Conservation (phyloP, 1,284 basidiomycete species). For the Pterula multifida region DNA sequence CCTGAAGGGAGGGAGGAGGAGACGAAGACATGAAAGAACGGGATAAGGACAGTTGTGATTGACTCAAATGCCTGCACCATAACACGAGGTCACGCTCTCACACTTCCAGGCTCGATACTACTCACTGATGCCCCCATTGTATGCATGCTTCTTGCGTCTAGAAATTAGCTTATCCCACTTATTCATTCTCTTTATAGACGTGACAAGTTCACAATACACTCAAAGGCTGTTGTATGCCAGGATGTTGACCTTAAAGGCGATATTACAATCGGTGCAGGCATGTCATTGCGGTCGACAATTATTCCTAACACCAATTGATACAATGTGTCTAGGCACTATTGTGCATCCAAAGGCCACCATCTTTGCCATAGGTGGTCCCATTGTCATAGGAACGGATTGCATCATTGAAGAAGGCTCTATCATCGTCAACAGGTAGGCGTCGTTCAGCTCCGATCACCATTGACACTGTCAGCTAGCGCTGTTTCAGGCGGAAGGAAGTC, state of each 20-base stretch:
- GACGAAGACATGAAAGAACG: slow-evolving; percentile 17
- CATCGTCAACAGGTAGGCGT: slow-evolving; percentile 65
- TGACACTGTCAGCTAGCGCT: neutral
- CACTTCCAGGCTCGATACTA: neutral
- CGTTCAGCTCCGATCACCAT: slow-evolving; percentile 2
- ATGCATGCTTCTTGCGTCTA: neutral
- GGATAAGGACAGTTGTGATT: neutral
- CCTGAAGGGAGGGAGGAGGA: slow-evolving; percentile 43
- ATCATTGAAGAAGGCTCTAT: slow-evolving; percentile 87
- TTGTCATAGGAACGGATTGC: slow-evolving; percentile 78
- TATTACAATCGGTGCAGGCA: slow-evolving; percentile 79
- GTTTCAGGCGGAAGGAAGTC: slow-evolving; percentile 56
- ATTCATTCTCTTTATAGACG: slow-evolving; percentile 30
- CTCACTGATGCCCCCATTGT: neutral
- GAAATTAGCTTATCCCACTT: neutral
- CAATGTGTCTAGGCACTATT: slow-evolving; percentile 46
- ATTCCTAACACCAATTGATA: neutral
- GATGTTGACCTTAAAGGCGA: slow-evolving; percentile 86
- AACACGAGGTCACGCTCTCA: neutral
- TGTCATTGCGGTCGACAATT: slow-evolving; percentile 3
- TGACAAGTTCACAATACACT: slow-evolving; percentile 69
- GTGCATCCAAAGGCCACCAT: slow-evolving; percentile 93
- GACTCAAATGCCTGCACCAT: neutral
- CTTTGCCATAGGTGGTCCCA: slow-evolving; percentile 77
- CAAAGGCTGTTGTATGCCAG: slow-evolving; percentile 75